Evolutionary conservation across 2,329 filamentous ascomycete genomes (phyloP).

Genomic region (Diaporthe citri): DNA sequence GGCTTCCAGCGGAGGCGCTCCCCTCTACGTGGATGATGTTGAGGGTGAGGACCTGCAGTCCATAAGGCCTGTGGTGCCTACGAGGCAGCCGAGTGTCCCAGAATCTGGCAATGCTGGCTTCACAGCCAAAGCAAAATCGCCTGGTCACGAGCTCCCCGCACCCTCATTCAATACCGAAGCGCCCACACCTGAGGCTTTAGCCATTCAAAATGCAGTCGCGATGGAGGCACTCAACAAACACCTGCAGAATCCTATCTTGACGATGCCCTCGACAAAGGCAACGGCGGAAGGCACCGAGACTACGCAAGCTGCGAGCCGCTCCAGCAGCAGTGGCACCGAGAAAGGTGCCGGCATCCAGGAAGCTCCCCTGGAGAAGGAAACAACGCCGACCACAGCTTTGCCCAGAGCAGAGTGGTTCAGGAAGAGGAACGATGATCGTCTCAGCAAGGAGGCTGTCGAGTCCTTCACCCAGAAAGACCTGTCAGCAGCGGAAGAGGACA

Average conservation of each 20-base stretch:
- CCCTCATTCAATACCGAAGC: not conserved
- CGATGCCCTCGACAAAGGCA: not conserved
- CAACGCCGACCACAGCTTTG: not conserved
- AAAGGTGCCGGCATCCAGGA: not conserved
- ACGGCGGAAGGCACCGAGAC: not conserved
- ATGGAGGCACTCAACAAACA: slow-evolving; percentile 34
- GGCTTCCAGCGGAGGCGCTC: slow-evolving; percentile 1
- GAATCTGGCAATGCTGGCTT: slow-evolving; percentile 11
- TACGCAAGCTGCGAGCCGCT: not conserved
- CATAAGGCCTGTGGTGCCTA: not conserved
- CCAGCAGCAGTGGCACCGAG: slow-evolving; percentile 2
- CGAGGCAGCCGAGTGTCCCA: slow-evolving; percentile 35
- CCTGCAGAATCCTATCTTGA: not conserved
- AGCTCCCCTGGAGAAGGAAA: not conserved
- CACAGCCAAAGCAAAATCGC: not conserved
- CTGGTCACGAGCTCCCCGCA: not conserved
- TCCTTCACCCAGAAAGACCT: slow-evolving; percentile 44
- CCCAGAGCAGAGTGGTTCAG: slow-evolving; percentile 11
- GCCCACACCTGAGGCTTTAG: not conserved
- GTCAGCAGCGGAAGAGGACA: slow-evolving; percentile 41
- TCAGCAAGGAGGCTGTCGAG: slow-evolving; percentile 32
- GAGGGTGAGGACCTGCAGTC: not conserved
- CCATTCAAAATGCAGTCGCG: slow-evolving; percentile 20
- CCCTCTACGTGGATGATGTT: not conserved
- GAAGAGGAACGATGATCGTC: not conserved